Conservation (phyloP, 2,329 filamentous ascomycete species). For the Pseudogymnoascus destructans region DNA sequence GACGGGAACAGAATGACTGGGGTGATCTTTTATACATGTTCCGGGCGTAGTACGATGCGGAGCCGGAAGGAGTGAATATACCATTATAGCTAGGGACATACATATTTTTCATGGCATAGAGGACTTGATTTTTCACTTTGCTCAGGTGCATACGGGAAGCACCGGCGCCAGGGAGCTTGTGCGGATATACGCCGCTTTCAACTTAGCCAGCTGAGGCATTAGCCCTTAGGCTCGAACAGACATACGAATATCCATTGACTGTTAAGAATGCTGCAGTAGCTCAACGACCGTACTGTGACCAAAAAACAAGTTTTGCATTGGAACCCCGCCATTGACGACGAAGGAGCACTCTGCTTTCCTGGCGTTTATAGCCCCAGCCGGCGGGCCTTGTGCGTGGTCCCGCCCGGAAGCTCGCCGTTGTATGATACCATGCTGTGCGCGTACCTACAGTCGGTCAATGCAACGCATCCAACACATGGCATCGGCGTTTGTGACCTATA, state of each 20-base stretch:
- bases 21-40: background rate
- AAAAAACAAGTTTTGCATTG: slow-evolving; percentile 5
- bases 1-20: background rate
- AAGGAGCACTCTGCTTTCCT: background rate
- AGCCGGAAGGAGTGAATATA: background rate
- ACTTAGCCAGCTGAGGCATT: slow-evolving; percentile 2
- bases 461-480: slow-evolving; percentile 5
- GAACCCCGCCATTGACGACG: background rate
- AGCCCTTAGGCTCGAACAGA: background rate
- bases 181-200: background rate
- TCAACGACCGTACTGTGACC: background rate
- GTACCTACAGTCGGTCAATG: slow-evolving; percentile 8
- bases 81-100: slow-evolving; percentile 4
- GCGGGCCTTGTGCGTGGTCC: background rate
- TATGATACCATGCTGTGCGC: slow-evolving; percentile 5
- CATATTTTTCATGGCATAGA: background rate
- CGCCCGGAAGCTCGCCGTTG: background rate
- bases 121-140: background rate
- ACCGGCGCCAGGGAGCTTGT: background rate
- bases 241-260: background rate
- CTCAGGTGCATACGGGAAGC: slow-evolving; percentile 8
- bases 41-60: background rate
- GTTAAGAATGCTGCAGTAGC: background rate
- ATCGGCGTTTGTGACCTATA: background rate
- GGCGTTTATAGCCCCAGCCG: background rate